These are phyloP conservation scores for Leonotis leonurus DNA, from an alignment of 257 asterid genomes.

Conservation along the genomic window DNA sequence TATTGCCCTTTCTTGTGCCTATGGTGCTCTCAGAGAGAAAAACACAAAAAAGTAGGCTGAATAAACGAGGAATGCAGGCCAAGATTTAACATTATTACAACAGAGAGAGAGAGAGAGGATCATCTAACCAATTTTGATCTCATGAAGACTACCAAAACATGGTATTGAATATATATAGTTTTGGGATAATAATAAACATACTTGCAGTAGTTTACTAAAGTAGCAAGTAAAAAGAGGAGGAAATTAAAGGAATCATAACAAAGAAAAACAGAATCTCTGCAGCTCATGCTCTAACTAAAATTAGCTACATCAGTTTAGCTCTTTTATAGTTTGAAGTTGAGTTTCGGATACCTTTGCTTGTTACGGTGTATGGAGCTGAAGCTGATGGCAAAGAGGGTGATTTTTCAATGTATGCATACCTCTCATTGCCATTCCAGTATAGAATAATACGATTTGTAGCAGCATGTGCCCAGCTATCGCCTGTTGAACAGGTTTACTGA, in stretches of 20 bases:
- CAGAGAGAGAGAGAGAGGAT: neutral
- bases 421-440: constrained; percentile 79
- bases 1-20: neutral
- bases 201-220: neutral
- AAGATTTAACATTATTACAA: neutral
- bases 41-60: constrained; percentile 14
- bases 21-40: neutral
- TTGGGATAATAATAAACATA: neutral
- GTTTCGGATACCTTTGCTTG: constrained; percentile 70
- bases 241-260: neutral
- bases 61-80: constrained; percentile 20
- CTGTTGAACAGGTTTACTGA: constrained; percentile 32
- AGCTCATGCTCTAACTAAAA: constrained; percentile 1
- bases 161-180: neutral
- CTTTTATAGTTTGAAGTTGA: constrained; percentile 62
- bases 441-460: constrained; percentile 81
- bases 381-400: constrained; percentile 82
- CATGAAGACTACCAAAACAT: neutral
- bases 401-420: constrained; percentile 78
- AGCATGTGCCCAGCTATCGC: constrained; percentile 99
- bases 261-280: neutral
- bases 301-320: constrained; percentile 57
- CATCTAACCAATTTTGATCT: neutral
- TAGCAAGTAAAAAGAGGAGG: neutral
- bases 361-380: constrained; percentile 73